Base-by-base conservation (phyloP, 805 yeast species). In the Candida berthetii region DNA sequence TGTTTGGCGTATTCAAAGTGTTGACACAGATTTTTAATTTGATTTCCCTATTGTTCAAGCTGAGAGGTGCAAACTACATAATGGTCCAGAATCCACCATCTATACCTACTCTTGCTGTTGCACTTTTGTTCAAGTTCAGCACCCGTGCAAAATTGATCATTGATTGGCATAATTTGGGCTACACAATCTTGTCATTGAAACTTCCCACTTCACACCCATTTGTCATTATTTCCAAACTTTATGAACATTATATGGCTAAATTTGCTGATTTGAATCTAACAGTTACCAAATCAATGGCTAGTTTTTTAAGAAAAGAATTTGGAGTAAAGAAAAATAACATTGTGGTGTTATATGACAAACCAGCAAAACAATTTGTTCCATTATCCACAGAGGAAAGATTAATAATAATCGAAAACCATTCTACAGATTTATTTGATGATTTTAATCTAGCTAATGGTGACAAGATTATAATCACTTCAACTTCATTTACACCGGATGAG, bases 131-230 rank as follows among this genome's bases (percentile, higher is more conserved):
- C 55, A 73, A 76, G 43, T 61, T 68, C 44, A 57, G 78, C 35
- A 72, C 76, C 11, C 71, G 78, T 2, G 69, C 90, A 4, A 71
- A 74, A 53, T 61, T 91, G 19, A 72, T 93, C 17, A 76, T 93
- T 38, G 99, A 93, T 62, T 93, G 99, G 99, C 99, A 93, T 62
- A 93, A 93, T 61, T 69, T 93, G 51, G 96, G 95, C 33, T 91
- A 77, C 60, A 76, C 95, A 2, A 86, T 93, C 22, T 62, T 93
- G 43, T 81, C 83, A 40, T 58, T 91, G 54, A 79, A 79, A 50
- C 77, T 78, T 49, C 55, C 70, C 4, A 71, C 71, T 3, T 20
- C 60, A 42, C 86, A 86, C 55, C 80, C 83, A 0, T 60, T 85
- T 41, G 95, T 89, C 2, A 59, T 65, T 39, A 25, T 79, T 2